Evolutionary conservation across 1,284 basidiomycete genomes (phyloP), one percentile per base, ranked within the genome.

Genomic region (Melampsora larici-populina): DNA sequence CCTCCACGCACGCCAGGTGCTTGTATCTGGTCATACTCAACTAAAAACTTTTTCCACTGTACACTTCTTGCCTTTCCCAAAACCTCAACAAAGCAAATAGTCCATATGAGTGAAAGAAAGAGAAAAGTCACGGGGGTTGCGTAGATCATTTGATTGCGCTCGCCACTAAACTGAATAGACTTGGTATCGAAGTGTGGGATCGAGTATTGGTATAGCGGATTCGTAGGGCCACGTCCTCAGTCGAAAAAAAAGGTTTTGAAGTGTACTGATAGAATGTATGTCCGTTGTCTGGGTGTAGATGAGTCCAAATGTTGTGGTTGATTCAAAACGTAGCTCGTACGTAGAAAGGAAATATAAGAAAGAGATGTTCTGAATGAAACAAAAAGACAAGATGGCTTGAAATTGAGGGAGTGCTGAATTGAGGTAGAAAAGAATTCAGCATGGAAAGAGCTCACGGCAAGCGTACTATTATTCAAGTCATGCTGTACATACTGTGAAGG

Each of bases 131-230:
- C 15, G 55, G 55, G 55, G 8, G 55, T 2, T 31, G 24, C n/a
- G 29, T 60, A 60, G 24, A 60, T 24, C 55, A 31, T 60, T 26
- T 60, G 55, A 60, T 60, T 60, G 55, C 55, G 55, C 29, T 60
- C 24, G 55, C 55, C 55, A 60, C n/a, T 60, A 7, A 15, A 11
- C 17, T 60, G 21, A 21, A 26, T 26, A 31, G 55, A 26, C 9
- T 26, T 60, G 55, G 8, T 24, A 31, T 26, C 18, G 29, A 31
- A 24, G 55, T 60, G n/a, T 24, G 18, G 15, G 17, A 60, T 60
- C 55, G 55, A 24, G 55, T 46, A 46, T 17, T 15, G 43, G 5
- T 46, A 15, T 31, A 24, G 55, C 29, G 55, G 21, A n/a, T 26
- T 60, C 29, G 55, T 31, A 31, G 29, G 9, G 55, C 55, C 55